These are phyloP conservation scores for Salvia rosmarinus DNA, from an alignment of 257 asterid genomes.

Conservation along the genomic window DNA sequence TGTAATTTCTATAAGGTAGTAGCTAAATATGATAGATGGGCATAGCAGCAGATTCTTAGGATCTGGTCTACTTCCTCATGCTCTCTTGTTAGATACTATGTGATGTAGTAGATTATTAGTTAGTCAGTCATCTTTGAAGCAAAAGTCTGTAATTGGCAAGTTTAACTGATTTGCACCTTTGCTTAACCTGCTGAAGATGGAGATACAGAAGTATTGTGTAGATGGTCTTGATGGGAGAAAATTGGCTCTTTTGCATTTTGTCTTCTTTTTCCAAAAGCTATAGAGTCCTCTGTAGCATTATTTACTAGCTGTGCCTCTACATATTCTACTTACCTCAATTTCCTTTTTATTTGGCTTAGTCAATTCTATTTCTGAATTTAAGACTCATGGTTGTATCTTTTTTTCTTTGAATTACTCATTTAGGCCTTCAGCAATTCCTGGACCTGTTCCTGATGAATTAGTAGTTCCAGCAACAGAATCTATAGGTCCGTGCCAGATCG, in stretches of 20 bases:
- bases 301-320: constrained; percentile 1
- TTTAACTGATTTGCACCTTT: constrained; percentile 11
- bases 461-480: constrained; percentile 78
- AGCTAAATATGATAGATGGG: constrained; percentile 6
- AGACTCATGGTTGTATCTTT: not conserved
- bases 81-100: not conserved
- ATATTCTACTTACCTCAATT: constrained; percentile 10
- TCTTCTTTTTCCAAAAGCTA: constrained; percentile 17
- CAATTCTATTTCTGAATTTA: constrained; percentile 14
- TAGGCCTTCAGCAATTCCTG: constrained; percentile 94
- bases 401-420: constrained; percentile 17
- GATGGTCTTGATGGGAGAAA: not conserved
- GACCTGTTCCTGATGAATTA: constrained; percentile 94
- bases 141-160: not conserved
- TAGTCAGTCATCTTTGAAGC: constrained; percentile 7
- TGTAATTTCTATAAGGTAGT: not conserved
- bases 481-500: constrained; percentile 60
- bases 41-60: constrained; percentile 7
- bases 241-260: not conserved
- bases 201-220: not conserved
- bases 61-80: constrained; percentile 3
- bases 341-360: not conserved
- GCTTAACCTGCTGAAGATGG: constrained; percentile 11
- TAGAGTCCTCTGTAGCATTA: not conserved
- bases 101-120: not conserved